phyloP scores from a whole-genome alignment of 305 asterid genomes.

The Salvia sclarea region DNA sequence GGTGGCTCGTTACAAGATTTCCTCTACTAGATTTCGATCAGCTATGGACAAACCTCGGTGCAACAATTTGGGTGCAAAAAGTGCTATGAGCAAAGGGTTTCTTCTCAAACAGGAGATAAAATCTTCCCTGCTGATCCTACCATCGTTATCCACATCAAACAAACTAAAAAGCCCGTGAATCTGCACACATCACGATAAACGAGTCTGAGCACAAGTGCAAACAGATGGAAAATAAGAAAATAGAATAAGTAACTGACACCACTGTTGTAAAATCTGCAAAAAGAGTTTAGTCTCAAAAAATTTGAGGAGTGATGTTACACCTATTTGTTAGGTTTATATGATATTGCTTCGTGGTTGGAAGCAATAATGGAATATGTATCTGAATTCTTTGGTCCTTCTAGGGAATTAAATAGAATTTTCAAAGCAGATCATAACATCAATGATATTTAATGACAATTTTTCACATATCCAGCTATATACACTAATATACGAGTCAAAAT shows the following conservation, averaged over 20 bases:
- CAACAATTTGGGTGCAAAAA: constrained; percentile 56
- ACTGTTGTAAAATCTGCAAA: neutral
- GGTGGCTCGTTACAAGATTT: constrained; percentile 30
- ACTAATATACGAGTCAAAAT: neutral
- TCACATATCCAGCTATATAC: neutral
- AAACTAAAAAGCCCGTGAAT: constrained; percentile 60
- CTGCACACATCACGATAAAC: constrained; percentile 40
- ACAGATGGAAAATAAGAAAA: neutral
- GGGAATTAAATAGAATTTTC: neutral
- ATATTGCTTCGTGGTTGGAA: neutral
- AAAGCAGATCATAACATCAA: neutral
- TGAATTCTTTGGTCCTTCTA: neutral
- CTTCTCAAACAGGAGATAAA: constrained; percentile 59
- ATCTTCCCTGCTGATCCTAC: constrained; percentile 70
- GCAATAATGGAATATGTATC: neutral
- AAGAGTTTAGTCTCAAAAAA: no score
- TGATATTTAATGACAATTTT: neutral
- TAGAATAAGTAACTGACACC: neutral
- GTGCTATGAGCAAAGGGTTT: constrained; percentile 72
- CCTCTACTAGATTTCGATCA: constrained; percentile 37
- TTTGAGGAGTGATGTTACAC: no score
- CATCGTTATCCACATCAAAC: constrained; percentile 66
- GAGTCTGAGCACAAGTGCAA: neutral
- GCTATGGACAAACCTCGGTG: constrained; percentile 30
- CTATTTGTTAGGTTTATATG: neutral